Conservation (phyloP, 805 yeast species). For the Hanseniaspora valbyensis region DNA sequence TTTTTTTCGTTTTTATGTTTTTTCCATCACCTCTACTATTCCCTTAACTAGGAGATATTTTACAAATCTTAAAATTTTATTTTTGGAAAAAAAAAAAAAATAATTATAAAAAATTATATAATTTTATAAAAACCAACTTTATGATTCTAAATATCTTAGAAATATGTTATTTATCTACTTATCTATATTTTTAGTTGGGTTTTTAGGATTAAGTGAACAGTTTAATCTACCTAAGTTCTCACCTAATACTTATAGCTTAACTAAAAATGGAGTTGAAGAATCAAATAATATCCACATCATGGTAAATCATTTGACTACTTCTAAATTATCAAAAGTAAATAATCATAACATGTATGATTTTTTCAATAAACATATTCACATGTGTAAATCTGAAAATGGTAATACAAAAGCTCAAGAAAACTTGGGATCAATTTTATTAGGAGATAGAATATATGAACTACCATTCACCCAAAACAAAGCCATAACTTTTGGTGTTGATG, state of each 20-base stretch:
- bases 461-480: constrained; percentile 77
- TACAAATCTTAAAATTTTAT: too few species aligned
- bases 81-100: too few species aligned
- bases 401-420: constrained; percentile 66
- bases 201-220: neutral
- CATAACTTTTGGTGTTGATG: constrained; percentile 35
- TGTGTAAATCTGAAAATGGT: constrained; percentile 53
- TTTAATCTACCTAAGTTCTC: constrained; percentile 95
- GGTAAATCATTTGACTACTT: constrained; percentile 74
- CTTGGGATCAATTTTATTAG: constrained; percentile 84
- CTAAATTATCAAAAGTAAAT: constrained; percentile 34
- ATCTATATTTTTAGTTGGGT: neutral
- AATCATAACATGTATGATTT: constrained; percentile 61
- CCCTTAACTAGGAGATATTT: too few species aligned
- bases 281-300: constrained; percentile 65
- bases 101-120: too few species aligned
- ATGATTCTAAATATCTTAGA: neutral
- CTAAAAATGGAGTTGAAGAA: constrained; percentile 21
- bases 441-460: constrained; percentile 89
- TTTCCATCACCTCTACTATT: neutral
- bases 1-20: neutral
- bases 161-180: neutral
- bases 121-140: too few species aligned
- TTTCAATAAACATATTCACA: constrained; percentile 71
- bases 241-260: constrained; percentile 63